Evolutionary conservation across 192 early-diverging fungal species (phyloP).

Genomic region (Umbelopsis sp.): DNA sequence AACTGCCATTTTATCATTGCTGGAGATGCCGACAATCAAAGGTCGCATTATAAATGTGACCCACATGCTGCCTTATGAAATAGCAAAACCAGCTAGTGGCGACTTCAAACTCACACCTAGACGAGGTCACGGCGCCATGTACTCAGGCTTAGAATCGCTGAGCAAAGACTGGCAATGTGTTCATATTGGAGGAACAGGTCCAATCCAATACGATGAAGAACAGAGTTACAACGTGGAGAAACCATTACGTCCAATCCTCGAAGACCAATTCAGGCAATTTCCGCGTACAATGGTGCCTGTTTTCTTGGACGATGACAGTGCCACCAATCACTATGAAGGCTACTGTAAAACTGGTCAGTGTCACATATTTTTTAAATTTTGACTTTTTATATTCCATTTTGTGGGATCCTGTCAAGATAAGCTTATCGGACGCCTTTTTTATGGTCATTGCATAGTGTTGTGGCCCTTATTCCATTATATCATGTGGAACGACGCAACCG

Average conservation of each 20-base stretch:
- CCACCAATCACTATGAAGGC: slow-evolving; percentile 91
- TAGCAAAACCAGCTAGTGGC: slow-evolving; percentile 32
- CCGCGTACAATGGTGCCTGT: slow-evolving; percentile 64
- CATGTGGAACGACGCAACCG: slow-evolving; percentile 76
- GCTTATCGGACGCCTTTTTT: background rate
- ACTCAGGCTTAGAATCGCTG: slow-evolving; percentile 81
- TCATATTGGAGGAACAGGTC: slow-evolving; percentile 79
- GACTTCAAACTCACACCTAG: slow-evolving; percentile 43
- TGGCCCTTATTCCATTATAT: slow-evolving; percentile 98
- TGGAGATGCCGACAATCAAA: slow-evolving; percentile 8
- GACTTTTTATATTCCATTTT: too few species aligned
- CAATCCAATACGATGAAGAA: slow-evolving; percentile 58
- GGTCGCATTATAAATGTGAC: slow-evolving; percentile 55
- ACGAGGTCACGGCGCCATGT: slow-evolving; percentile 88
- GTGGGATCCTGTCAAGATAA: too few species aligned
- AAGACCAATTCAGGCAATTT: background rate
- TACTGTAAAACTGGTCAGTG: slow-evolving; percentile 89
- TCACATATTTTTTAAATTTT: background rate
- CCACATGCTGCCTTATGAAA: slow-evolving; percentile 53
- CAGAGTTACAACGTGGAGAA: background rate
- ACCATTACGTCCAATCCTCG: background rate
- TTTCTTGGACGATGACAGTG: slow-evolving; percentile 71
- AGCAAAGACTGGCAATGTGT: slow-evolving; percentile 57
- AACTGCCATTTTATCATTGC: slow-evolving; percentile 1
- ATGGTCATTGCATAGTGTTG: slow-evolving; percentile 57